Conservation (phyloP, 805 yeast genomes). For the Saccharomyces jurei region DNA sequence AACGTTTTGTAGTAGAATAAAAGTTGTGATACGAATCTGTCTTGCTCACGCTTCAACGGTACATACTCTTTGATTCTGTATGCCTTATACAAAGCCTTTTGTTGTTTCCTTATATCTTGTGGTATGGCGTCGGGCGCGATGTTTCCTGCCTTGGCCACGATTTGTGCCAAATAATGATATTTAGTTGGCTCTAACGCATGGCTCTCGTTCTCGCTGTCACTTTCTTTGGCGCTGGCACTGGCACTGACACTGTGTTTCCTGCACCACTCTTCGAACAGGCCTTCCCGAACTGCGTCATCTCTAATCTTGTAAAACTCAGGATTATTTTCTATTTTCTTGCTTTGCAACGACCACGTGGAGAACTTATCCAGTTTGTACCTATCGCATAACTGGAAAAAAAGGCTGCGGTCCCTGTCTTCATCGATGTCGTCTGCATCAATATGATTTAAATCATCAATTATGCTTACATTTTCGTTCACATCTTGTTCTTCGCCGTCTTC, state of each 20-base stretch:
- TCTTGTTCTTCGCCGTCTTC: conserved; percentile 10
- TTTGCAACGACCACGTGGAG: conserved; percentile 42
- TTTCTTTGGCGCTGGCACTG: conserved; percentile 1
- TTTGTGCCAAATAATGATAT: conserved; percentile 28
- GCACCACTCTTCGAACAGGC: conserved; percentile 42
- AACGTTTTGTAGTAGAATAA: conserved; percentile 24
- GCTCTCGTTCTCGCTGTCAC: conserved; percentile 8
- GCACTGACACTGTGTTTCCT: conserved; percentile 3
- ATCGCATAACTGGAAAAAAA: conserved; percentile 33
- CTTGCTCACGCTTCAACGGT: conserved; percentile 17
- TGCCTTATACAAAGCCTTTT: conserved; percentile 19
- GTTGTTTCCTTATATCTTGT: conserved; percentile 19
- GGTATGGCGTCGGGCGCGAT: conserved; percentile 18
- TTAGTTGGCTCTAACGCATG: conserved; percentile 22
- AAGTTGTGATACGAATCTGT: conserved; percentile 18
- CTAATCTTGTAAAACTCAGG: conserved; percentile 33
- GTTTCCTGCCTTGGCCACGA: conserved; percentile 17
- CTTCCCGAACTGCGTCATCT: conserved; percentile 31
- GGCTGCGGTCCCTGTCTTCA: not conserved
- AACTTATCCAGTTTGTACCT: conserved; percentile 35
- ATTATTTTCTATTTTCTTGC: conserved; percentile 35
- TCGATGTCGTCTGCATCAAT: conserved; percentile 9
- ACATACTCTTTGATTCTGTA: conserved; percentile 18
- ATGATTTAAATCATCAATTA: conserved; percentile 12
- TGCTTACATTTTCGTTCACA: conserved; percentile 8